Conservation (phyloP, 1,284 basidiomycete species). For the Tylopilus sp. region DNA sequence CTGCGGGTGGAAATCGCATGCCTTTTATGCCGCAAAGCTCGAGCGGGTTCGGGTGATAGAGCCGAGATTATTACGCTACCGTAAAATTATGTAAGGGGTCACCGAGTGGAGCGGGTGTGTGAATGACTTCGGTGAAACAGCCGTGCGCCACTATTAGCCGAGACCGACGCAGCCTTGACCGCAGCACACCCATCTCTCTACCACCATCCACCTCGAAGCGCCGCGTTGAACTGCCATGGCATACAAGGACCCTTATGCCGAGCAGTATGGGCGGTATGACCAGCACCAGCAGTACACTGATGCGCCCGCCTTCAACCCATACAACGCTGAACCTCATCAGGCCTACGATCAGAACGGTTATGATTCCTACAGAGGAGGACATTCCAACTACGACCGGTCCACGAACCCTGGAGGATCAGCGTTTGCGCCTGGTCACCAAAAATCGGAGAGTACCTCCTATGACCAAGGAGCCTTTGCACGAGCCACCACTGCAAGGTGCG, state of each 20-base stretch:
- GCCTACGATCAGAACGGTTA: conserved; percentile 47
- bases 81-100: neutral
- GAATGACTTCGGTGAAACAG: conserved; percentile 1
- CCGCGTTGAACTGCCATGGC: conserved; percentile 31
- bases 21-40: conserved; percentile 43
- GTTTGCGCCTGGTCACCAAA: conserved; percentile 20
- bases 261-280: conserved; percentile 36
- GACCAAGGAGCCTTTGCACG: conserved; percentile 39
- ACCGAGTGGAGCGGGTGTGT: conserved; percentile 11
- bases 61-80: neutral
- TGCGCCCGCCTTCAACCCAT: conserved; percentile 46
- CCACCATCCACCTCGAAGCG: neutral
- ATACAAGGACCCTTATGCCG: conserved; percentile 50
- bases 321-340: conserved; percentile 45
- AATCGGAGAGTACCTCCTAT: conserved; percentile 31
- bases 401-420: conserved; percentile 20
- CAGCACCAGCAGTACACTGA: conserved; percentile 34
- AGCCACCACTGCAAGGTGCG: conserved; percentile 31
- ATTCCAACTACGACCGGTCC: conserved; percentile 33
- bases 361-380: conserved; percentile 36
- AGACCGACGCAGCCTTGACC: conserved; percentile 9
- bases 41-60: conserved; percentile 29
- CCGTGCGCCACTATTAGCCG: conserved; percentile 14
- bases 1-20: conserved; percentile 40
- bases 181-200: conserved; percentile 16